phyloP scores from a whole-genome alignment of 352 stramenopile genomes.

The Hyaloperonospora arabidopsidis region DNA sequence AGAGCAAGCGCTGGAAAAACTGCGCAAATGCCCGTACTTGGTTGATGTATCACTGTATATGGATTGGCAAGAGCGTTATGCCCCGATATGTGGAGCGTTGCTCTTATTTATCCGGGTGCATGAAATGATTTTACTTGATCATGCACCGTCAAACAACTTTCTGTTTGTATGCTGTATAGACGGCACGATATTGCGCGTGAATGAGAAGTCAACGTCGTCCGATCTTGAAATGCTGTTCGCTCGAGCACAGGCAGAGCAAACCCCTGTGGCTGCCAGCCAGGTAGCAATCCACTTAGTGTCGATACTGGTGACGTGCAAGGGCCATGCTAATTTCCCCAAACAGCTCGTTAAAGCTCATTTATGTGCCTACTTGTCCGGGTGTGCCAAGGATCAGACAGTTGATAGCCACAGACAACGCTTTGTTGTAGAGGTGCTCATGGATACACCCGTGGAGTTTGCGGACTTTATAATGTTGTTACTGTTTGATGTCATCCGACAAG shows the following conservation, averaged over 20 bases:
- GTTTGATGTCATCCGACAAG: constrained; percentile 16
- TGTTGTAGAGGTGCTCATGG: constrained; percentile 47
- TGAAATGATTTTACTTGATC: constrained; percentile 79
- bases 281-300: constrained; percentile 54
- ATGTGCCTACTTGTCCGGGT: constrained; percentile 27
- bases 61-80: constrained; percentile 54
- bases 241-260: constrained; percentile 18
- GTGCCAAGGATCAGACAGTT: constrained; percentile 3
- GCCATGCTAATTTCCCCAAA: constrained; percentile 46
- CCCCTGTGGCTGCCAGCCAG: constrained; percentile 16
- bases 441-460: constrained; percentile 45
- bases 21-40: constrained; percentile 53
- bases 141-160: constrained; percentile 42
- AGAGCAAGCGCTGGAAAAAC: constrained; percentile 35
- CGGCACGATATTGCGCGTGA: constrained; percentile 47
- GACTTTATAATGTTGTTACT: constrained; percentile 41
- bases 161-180: constrained; percentile 66
- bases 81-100: constrained; percentile 48
- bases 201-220: constrained; percentile 48
- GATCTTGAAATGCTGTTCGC: constrained; percentile 32
- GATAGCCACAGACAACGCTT: constrained; percentile 21
- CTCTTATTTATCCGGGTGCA: constrained; percentile 64
- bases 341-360: constrained; percentile 65
- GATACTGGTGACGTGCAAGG: constrained; percentile 50
- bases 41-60: constrained; percentile 51